A percentile compares a stretch with the other conserved stretches of the same genome.
phyloP scores from a whole-genome alignment of 2,329 filamentous ascomycete species.

The Epichloe gansuensis region DNA sequence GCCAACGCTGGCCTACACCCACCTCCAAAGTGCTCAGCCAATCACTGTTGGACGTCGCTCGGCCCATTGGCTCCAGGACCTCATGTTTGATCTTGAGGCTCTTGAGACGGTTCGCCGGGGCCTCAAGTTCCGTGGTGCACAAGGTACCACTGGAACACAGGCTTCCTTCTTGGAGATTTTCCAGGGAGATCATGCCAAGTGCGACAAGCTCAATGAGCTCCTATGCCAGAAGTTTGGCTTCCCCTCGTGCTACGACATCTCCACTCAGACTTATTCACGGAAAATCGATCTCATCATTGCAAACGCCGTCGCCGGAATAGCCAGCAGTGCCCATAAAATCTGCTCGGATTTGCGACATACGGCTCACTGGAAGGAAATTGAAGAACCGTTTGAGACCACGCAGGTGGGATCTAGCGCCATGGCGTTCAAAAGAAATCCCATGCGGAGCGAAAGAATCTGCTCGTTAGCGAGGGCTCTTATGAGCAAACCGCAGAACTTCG shows the following conservation, averaged over 20 bases:
- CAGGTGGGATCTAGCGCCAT: slow-evolving; percentile 53
- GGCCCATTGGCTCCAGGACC: slow-evolving; percentile 57
- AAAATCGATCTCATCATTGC: slow-evolving; percentile 74
- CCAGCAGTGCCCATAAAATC: slow-evolving; percentile 61
- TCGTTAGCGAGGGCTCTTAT: slow-evolving; percentile 26
- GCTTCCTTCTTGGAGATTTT: slow-evolving; percentile 51
- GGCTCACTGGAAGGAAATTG: slow-evolving; percentile 72
- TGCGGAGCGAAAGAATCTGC: slow-evolving; percentile 8
- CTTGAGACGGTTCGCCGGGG: slow-evolving; percentile 56
- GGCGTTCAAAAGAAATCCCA: slow-evolving; percentile 16
- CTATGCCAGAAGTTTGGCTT: slow-evolving; percentile 45
- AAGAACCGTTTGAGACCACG: slow-evolving; percentile 69
- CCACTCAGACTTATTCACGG: slow-evolving; percentile 54
- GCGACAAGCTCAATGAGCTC: slow-evolving; percentile 40
- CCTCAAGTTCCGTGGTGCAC: slow-evolving; percentile 63
- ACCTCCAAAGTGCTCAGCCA: slow-evolving; percentile 48
- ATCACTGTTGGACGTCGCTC: slow-evolving; percentile 11
- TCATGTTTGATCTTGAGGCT: slow-evolving; percentile 55
- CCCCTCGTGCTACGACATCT: slow-evolving; percentile 36
- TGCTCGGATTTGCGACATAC: slow-evolving; percentile 47
- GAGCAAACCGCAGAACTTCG: slow-evolving; percentile 22
- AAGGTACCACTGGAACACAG: slow-evolving; percentile 59
- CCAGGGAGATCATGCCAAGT: slow-evolving; percentile 33
- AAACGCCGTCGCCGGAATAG: slow-evolving; percentile 69
- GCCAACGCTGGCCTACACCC: slow-evolving; percentile 66